A percentile compares a stretch with the other conserved stretches of the same genome.
These are phyloP conservation scores for Nymphaea thermarum DNA, from an alignment of 164 flowering plant species.

Conservation along the genomic window DNA sequence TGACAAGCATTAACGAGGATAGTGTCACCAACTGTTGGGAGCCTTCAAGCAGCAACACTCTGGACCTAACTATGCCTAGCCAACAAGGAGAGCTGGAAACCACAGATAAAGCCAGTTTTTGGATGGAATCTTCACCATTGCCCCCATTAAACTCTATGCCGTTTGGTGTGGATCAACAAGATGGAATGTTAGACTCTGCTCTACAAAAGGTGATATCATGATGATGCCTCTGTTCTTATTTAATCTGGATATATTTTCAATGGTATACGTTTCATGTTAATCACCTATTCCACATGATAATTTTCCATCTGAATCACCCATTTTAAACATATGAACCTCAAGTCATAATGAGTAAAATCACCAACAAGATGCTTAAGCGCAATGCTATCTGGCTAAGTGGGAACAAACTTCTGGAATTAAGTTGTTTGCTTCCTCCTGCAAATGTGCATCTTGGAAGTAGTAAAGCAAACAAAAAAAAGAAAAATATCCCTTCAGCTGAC, in stretches of 20 bases:
- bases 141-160: conserved; percentile 16
- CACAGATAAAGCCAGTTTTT: conserved; percentile 22
- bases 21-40: conserved; percentile 10
- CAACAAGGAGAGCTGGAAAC: conserved; percentile 11
- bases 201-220: conserved; percentile 31
- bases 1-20: conserved; percentile 13
- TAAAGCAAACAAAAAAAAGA: too few relatives aligned
- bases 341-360: too few relatives aligned
- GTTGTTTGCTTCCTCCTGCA: too few relatives aligned
- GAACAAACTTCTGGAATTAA: too few relatives aligned
- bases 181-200: conserved; percentile 16
- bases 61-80: background rate
- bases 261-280: background rate
- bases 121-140: conserved; percentile 29
- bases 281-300: background rate
- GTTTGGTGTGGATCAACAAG: conserved; percentile 15
- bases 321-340: background rate
- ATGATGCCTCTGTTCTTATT: background rate
- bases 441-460: too few relatives aligned
- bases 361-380: too few relatives aligned
- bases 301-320: background rate
- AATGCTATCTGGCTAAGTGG: background rate
- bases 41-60: background rate
- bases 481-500: too few relatives aligned
- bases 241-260: background rate